Evolutionary conservation across 169 alveolate genomes (phyloP).

Genomic region (Plasmodium knowlesi): DNA sequence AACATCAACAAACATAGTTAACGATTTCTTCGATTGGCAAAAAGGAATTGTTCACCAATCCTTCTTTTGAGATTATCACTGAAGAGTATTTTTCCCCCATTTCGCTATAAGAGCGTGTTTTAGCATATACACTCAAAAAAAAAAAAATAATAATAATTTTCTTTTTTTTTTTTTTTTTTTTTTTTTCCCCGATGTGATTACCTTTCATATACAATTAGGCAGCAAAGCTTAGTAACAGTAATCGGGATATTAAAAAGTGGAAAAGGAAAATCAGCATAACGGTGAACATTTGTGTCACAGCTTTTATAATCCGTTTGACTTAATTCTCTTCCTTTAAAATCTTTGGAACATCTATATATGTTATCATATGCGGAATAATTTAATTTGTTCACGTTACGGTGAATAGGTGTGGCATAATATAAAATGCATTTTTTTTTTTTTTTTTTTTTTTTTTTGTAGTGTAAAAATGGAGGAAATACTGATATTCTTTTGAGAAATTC

Average conservation of each 20-base stretch:
- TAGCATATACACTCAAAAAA: neutral
- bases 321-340: neutral
- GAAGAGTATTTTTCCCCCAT: neutral
- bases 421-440: neutral
- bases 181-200: neutral
- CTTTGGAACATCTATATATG: neutral
- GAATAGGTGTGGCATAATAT: neutral
- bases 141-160: neutral
- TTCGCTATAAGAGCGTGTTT: neutral
- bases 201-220: neutral
- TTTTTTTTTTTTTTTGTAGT: neutral
- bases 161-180: neutral
- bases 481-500: neutral
- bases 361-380: neutral
- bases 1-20: constrained; percentile 2
- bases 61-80: neutral
- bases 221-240: neutral
- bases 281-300: neutral
- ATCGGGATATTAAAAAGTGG: neutral
- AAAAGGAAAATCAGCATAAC: neutral
- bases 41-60: neutral
- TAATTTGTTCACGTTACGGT: neutral
- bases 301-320: neutral
- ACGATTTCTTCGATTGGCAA: neutral
- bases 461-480: neutral